Evolutionary conservation across 2,329 filamentous ascomycete genomes (phyloP).

Genomic region (Diplodia intermedia): DNA sequence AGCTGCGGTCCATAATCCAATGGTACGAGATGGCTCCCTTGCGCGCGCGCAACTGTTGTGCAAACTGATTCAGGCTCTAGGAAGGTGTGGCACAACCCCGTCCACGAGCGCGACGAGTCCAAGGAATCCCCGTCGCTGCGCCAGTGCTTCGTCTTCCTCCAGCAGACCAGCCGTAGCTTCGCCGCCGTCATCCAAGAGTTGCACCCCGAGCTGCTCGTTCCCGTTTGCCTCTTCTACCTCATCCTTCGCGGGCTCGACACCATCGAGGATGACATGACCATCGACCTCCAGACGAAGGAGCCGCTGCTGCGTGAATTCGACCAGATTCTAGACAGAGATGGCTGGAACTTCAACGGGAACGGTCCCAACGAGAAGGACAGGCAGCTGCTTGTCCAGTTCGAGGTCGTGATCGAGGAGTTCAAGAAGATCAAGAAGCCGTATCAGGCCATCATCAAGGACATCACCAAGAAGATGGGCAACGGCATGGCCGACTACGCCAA

Average conservation of each 20-base stretch:
- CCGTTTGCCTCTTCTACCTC: conserved; percentile 91
- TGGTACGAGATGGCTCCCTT: conserved; percentile 65
- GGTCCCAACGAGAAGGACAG: conserved; percentile 93
- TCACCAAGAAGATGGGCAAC: conserved; percentile 93
- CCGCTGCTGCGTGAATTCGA: conserved; percentile 85
- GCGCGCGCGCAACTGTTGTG: conserved; percentile 19
- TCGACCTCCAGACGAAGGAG: conserved; percentile 81
- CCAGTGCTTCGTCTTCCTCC: conserved; percentile 85
- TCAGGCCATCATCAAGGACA: conserved; percentile 86
- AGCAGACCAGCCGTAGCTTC: conserved; percentile 92
- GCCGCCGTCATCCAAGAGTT: conserved; percentile 92
- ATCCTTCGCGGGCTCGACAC: conserved; percentile 91
- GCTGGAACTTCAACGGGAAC: conserved; percentile 88
- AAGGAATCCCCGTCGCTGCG: conserved; percentile 77
- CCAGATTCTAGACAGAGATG: conserved; percentile 77
- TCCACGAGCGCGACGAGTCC: conserved; percentile 78
- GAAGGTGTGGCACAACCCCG: conserved; percentile 96
- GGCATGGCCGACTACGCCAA: conserved; percentile 96
- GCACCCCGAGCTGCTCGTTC: conserved; percentile 89
- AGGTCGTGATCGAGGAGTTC: conserved; percentile 84
- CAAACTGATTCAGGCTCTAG: conserved; percentile 54
- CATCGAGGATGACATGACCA: conserved; percentile 98
- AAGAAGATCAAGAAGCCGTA: conserved; percentile 87
- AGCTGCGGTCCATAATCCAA: conserved; percentile 85
- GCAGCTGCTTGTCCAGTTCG: conserved; percentile 89